phyloP scores from a whole-genome alignment of 108 stramenopile species.

The Conticribra weissflogii region DNA sequence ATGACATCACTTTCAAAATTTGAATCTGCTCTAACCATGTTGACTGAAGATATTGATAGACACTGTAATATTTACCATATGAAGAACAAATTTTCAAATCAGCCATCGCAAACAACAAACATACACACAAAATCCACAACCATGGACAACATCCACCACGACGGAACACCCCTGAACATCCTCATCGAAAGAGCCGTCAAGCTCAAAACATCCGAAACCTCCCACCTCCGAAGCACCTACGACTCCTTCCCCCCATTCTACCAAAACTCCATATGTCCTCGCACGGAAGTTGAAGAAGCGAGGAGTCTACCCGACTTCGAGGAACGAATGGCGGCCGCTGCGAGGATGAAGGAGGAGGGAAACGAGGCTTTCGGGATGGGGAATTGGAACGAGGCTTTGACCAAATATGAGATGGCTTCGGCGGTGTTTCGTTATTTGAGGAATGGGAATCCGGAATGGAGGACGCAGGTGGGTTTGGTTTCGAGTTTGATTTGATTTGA shows the following conservation, averaged over 20 bases:
- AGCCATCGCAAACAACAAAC: background rate
- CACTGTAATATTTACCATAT: no score
- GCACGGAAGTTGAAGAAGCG: constrained; percentile 32
- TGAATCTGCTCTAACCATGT: no score
- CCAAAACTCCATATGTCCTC: constrained; percentile 44
- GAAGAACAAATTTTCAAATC: no score
- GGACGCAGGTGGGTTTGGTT: constrained; percentile 6
- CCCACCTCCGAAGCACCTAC: constrained; percentile 27
- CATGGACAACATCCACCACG: constrained; percentile 43
- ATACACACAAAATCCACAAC: background rate
- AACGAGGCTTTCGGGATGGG: constrained; percentile 37
- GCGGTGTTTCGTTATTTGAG: constrained; percentile 42
- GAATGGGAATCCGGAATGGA: constrained; percentile 39
- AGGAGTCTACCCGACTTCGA: constrained; percentile 15
- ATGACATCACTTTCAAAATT: no score
- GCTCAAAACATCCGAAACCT: constrained; percentile 36
- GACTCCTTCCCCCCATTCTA: constrained; percentile 45
- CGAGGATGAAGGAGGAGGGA: constrained; percentile 41
- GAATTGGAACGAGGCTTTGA: constrained; percentile 29
- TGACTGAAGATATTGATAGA: no score
- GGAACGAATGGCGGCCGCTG: constrained; percentile 35
- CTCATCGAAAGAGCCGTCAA: constrained; percentile 61
- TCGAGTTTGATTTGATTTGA: background rate
- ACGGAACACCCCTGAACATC: constrained; percentile 54
- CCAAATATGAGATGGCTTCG: constrained; percentile 42